These are phyloP conservation scores for Odontarrhena argentea DNA, from an alignment of 345 rosid genomes.

Conservation along the genomic window DNA sequence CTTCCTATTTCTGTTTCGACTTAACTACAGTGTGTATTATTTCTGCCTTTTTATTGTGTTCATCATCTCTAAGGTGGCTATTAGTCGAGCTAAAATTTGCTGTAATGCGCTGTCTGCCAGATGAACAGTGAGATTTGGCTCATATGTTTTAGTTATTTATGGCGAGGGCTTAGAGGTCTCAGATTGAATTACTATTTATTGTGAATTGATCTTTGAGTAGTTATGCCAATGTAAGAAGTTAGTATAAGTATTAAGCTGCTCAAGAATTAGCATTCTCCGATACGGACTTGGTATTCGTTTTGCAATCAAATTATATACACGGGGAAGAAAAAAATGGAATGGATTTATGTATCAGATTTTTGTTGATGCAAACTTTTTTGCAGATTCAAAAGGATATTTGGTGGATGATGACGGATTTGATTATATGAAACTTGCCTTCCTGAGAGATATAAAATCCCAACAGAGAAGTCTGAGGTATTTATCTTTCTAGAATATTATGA, in stretches of 20 bases:
- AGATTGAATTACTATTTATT: slow-evolving; percentile 6
- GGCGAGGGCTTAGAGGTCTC: slow-evolving; percentile 16
- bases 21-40: not conserved
- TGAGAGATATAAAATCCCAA: slow-evolving; percentile 94
- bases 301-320: not conserved
- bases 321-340: not conserved
- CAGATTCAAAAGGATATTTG: slow-evolving; percentile 96
- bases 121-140: not conserved
- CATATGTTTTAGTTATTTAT: slow-evolving; percentile 9
- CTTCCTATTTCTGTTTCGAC: not conserved
- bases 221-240: slow-evolving; percentile 4
- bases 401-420: slow-evolving; percentile 99
- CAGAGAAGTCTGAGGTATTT: slow-evolving; percentile 89
- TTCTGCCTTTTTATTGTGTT: slow-evolving; percentile 3
- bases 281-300: not conserved
- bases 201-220: not conserved
- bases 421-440: slow-evolving; percentile 89
- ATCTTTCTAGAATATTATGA: not conserved
- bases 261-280: slow-evolving; percentile 5
- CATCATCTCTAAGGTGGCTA: slow-evolving; percentile 15
- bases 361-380: slow-evolving; percentile 32
- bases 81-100: not conserved
- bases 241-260: slow-evolving; percentile 7
- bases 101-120: not conserved
- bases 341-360: slow-evolving; percentile 24